These are phyloP conservation scores for Orbilia brochopaga DNA, from an alignment of 2,329 filamentous ascomycete species.

Conservation along the genomic window DNA sequence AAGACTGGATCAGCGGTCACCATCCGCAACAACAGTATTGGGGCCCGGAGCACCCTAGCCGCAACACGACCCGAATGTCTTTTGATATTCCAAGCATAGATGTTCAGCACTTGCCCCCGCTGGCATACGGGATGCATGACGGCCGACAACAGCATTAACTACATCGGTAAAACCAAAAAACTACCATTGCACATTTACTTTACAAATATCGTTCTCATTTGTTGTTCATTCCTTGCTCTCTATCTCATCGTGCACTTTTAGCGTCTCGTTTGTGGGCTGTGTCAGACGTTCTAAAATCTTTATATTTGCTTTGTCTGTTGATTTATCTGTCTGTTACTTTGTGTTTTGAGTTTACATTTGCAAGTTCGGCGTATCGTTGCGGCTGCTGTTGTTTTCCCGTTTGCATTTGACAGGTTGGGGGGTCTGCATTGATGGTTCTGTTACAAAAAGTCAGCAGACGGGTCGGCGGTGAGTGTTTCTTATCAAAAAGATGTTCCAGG, in stretches of 20 bases:
- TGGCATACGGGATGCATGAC: constrained; percentile 47
- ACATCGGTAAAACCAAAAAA: background rate
- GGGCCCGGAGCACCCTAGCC: constrained; percentile 15
- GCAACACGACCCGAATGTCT: constrained; percentile 15
- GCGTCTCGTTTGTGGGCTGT: constrained; percentile 32
- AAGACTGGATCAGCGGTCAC: constrained; percentile 42
- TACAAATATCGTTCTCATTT: background rate
- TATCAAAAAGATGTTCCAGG: constrained; percentile 6
- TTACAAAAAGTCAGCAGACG: constrained; percentile 10
- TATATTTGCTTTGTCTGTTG: background rate
- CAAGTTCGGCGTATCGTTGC: constrained; percentile 33
- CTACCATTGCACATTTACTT: background rate
- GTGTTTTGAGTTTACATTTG: constrained; percentile 29
- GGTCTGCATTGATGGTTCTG: background rate
- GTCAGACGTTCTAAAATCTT: constrained; percentile 1
- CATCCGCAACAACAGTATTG: constrained; percentile 18
- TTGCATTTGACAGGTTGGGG: background rate
- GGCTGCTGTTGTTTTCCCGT: constrained; percentile 13
- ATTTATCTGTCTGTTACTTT: constrained; percentile 20
- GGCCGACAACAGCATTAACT: constrained; percentile 33
- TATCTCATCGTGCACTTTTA: constrained; percentile 41
- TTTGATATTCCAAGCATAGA: constrained; percentile 16
- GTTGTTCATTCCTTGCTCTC: constrained; percentile 1
- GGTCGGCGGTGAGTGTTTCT: constrained; percentile 23
- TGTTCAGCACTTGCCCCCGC: constrained; percentile 34